Evolutionary conservation across 2,329 filamentous ascomycete genomes (phyloP).

Genomic region (Fusarium citri): DNA sequence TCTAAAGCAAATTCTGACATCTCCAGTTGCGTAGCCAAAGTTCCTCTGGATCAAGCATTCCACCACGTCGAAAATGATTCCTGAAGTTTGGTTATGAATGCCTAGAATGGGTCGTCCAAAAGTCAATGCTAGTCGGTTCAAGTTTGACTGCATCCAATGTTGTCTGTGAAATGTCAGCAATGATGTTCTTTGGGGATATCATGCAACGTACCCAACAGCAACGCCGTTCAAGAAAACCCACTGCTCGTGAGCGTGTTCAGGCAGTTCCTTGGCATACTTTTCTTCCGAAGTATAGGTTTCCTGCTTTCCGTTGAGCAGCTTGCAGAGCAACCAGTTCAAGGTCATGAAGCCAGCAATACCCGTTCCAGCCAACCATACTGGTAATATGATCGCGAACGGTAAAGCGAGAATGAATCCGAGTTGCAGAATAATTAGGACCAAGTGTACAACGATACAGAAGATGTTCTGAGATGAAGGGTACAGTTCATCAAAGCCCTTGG

Average conservation of each 20-base stretch:
- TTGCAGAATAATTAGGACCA: constrained; percentile 70
- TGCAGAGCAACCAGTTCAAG: constrained; percentile 64
- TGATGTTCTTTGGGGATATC: too few species aligned
- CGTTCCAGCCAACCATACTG: constrained; percentile 60
- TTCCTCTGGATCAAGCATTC: constrained; percentile 83
- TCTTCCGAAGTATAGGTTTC: constrained; percentile 64
- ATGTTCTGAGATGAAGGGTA: constrained; percentile 68
- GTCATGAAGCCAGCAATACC: constrained; percentile 58
- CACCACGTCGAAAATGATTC: constrained; percentile 80
- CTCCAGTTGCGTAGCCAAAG: constrained; percentile 76
- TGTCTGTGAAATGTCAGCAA: constrained; percentile 53
- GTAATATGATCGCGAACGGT: constrained; percentile 61
- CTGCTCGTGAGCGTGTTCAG: constrained; percentile 70
- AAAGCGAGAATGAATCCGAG: constrained; percentile 69
- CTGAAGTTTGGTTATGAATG: constrained; percentile 80
- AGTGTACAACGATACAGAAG: constrained; percentile 67
- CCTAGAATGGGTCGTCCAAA: constrained; percentile 78
- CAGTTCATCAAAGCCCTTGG: constrained; percentile 72
- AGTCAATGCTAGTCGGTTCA: constrained; percentile 77
- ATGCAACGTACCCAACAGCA: constrained; percentile 64
- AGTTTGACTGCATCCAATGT: constrained; percentile 76
- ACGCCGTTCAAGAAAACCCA: constrained; percentile 88
- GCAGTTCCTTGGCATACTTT: constrained; percentile 61
- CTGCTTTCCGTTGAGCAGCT: constrained; percentile 61
- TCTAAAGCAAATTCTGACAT: constrained; percentile 72